Conservation (phyloP, 2,329 filamentous ascomycete species). For the Pestalotiopsis sp. region DNA sequence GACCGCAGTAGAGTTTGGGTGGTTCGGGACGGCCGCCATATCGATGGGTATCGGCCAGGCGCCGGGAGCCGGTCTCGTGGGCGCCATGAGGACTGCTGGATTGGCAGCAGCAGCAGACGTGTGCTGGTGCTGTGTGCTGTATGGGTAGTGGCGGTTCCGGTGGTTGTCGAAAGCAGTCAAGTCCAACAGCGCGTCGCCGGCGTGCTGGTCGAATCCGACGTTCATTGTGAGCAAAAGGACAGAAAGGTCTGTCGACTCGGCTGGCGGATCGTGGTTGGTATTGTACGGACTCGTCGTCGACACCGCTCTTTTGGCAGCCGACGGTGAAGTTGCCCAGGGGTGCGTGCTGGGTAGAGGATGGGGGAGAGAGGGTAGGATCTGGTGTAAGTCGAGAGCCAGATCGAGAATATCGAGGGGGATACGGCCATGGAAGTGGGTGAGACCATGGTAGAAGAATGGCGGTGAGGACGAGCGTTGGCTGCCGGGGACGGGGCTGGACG, state of each 20-base stretch:
- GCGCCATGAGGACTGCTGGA: conserved; percentile 37
- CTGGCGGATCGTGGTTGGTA: conserved; percentile 45
- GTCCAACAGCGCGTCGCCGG: conserved; percentile 62
- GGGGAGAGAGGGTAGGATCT: conserved; percentile 14
- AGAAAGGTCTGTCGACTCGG: conserved; percentile 34
- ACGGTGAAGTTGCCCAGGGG: conserved; percentile 16
- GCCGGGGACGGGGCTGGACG: conserved; percentile 14
- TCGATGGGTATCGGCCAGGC: conserved; percentile 56
- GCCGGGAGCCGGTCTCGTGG: conserved; percentile 41
- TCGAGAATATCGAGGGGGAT: conserved; percentile 17
- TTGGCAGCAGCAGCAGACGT: conserved; percentile 35
- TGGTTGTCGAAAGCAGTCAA: conserved; percentile 57
- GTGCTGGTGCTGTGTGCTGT: conserved; percentile 38
- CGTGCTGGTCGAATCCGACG: conserved; percentile 61
- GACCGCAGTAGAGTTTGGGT: conserved; percentile 42
- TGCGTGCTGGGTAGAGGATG: conserved; percentile 11
- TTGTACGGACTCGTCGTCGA: conserved; percentile 44
- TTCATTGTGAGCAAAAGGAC: conserved; percentile 48
- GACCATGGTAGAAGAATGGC: conserved; percentile 16
- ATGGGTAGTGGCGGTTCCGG: conserved; percentile 54
- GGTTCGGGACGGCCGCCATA: conserved; percentile 45
- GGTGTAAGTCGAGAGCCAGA: conserved; percentile 16
- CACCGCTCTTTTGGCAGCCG: conserved; percentile 45
- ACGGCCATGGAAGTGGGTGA: conserved; percentile 16
- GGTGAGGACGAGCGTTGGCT: conserved; percentile 18